Base-by-base conservation (phyloP, 768 basidiomycete genomes). In the Termitomyces sp. region DNA sequence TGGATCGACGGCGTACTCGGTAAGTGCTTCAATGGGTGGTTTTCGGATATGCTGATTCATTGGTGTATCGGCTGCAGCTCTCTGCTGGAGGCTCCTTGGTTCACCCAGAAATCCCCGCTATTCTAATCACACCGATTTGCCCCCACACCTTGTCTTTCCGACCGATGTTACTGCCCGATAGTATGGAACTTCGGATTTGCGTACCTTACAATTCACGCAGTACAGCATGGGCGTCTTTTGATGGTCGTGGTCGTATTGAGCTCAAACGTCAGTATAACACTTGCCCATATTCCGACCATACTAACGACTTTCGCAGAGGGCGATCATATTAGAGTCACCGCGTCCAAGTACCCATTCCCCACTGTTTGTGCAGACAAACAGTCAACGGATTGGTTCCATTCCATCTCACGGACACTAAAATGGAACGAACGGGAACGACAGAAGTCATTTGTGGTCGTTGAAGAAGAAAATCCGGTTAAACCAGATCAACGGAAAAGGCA, bases 341-440 rank as follows among this genome's bases (percentile, higher is more conserved):
- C 97, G 0, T 97, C 95, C 1, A 93, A 89, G 69, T 99, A 93
- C 71, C 97, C 97, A 5, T 98, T 98, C 81, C 97, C 97, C 7
- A 98, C 97, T 3, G 95, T 99, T 6, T 98, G 96, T 67, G 94
- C 93, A 7, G 93, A 97, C 70, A 97, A 95, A 62, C 95, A 97
- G 69, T 97, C 95, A 20, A 93, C 92, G 2, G 97, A 99, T 69
- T 99, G 97, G 97, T 98, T 99, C 85, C 87, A 93, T 61, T 84
- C 96, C 4, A 98, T 99, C 62, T 93, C 93, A 37, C 84, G 97
- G 24, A 99, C 96, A 9, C 79, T 99, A 51, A 96, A 98, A 71
- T 98, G 97, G 97, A 99, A 99, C 75, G 96, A 99, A 72, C 86
- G 96, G 24, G 94, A 98, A 74, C 85, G 97, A 48, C 97, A 99